These are phyloP conservation scores for Bryum argenteum DNA, from an alignment of 225 moss, liverwort and hornwort species.

Conservation along the genomic window DNA sequence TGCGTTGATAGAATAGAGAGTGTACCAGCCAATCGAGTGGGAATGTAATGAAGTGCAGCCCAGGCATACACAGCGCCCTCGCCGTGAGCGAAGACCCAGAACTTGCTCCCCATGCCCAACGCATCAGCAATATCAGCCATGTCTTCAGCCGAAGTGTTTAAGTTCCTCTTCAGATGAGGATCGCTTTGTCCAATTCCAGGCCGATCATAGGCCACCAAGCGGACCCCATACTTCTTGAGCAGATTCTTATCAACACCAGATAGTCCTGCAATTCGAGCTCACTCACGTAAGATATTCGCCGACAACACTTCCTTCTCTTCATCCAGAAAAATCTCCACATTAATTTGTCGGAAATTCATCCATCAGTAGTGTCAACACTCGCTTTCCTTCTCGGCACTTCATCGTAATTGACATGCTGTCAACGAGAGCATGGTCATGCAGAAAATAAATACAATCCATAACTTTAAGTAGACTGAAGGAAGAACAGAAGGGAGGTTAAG, in stretches of 20 bases:
- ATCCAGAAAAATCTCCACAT: too few relatives aligned
- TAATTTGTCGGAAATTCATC: too few relatives aligned
- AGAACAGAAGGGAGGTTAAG: too few relatives aligned
- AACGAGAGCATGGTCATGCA: too few relatives aligned
- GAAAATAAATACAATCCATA: too few relatives aligned
- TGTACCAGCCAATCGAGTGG: conserved; percentile 79
- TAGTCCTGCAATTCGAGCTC: conserved; percentile 57
- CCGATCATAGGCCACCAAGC: conserved; percentile 78
- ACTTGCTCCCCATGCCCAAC: conserved; percentile 71
- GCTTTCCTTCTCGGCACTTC: too few relatives aligned
- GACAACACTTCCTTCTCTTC: not conserved
- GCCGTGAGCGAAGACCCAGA: conserved; percentile 78
- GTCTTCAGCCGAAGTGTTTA: conserved; percentile 79
- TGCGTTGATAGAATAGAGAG: not conserved
- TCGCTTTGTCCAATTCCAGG: conserved; percentile 97
- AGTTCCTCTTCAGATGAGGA: conserved; percentile 63
- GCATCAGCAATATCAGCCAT: conserved; percentile 82
- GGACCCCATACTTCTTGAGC: conserved; percentile 72
- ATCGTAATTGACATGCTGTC: too few relatives aligned
- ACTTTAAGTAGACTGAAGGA: too few relatives aligned
- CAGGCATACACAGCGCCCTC: conserved; percentile 78
- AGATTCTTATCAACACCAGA: conserved; percentile 71
- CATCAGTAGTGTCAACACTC: too few relatives aligned
- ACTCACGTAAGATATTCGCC: not conserved
- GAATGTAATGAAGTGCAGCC: conserved; percentile 92